Conservation (phyloP, 139 green algal genomes). For the Ulvella scutata region DNA sequence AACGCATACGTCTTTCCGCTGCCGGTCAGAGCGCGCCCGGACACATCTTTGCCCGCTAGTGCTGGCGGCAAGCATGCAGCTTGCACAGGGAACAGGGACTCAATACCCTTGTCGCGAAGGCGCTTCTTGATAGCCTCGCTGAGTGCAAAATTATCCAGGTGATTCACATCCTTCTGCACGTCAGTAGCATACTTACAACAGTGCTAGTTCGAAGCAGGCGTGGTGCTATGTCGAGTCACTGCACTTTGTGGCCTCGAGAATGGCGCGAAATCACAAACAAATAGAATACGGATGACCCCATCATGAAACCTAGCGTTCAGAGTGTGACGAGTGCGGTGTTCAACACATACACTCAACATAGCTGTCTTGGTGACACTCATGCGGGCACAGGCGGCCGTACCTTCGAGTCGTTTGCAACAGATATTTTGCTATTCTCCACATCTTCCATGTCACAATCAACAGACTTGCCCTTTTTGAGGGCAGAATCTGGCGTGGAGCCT, state of each 20-base stretch:
- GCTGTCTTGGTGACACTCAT: too few relatives aligned
- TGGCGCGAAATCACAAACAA: background rate
- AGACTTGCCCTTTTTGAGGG: too few relatives aligned
- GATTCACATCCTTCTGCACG: slow-evolving; percentile 3
- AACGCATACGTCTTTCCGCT: slow-evolving; percentile 97
- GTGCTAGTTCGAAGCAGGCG: background rate
- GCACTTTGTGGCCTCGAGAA: background rate
- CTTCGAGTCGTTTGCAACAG: too few relatives aligned
- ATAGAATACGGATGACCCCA: background rate
- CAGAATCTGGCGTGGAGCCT: too few relatives aligned
- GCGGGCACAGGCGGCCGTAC: too few relatives aligned
- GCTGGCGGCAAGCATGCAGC: slow-evolving; percentile 57
- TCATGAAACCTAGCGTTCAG: too few relatives aligned
- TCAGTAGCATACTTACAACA: background rate
- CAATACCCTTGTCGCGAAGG: slow-evolving; percentile 56
- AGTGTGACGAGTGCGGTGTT: too few relatives aligned
- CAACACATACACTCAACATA: too few relatives aligned
- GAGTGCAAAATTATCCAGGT: slow-evolving; percentile 15
- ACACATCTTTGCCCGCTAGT: slow-evolving; percentile 71
- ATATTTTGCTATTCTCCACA: too few relatives aligned
- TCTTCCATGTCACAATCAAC: too few relatives aligned
- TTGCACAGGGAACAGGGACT: slow-evolving; percentile 89
- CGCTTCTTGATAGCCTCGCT: slow-evolving; percentile 6
- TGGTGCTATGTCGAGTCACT: background rate
- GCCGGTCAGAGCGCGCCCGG: slow-evolving; percentile 83